Conservation (phyloP, 129 eudicot species). For the Silybum marianum region DNA sequence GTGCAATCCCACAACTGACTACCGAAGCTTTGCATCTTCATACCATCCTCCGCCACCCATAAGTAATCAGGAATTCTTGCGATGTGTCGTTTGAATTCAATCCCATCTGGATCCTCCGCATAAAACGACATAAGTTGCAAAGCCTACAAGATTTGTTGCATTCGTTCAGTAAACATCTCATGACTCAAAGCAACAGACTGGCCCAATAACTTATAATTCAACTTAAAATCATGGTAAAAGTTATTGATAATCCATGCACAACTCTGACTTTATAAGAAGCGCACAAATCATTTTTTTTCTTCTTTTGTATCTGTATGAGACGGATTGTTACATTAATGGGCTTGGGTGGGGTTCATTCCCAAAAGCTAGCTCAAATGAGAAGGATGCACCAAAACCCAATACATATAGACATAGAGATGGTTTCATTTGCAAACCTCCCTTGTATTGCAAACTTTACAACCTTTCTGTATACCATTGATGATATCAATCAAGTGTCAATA, state of each 20-base stretch:
- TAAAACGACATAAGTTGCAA: conserved; percentile 64
- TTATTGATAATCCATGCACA: too few relatives aligned
- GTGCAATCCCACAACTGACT: conserved; percentile 17
- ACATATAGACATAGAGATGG: too few relatives aligned
- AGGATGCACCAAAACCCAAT: not conserved
- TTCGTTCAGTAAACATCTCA: not conserved
- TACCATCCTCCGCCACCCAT: conserved; percentile 73
- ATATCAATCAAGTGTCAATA: too few relatives aligned
- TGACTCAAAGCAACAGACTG: not conserved
- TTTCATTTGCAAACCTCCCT: too few relatives aligned
- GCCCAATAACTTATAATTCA: not conserved
- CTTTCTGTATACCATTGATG: too few relatives aligned
- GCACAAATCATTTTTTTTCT: too few relatives aligned
- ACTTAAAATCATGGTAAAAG: not conserved
- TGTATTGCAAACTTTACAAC: too few relatives aligned
- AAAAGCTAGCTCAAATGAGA: not conserved
- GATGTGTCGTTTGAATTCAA: conserved; percentile 48
- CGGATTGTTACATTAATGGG: not conserved
- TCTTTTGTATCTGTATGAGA: too few relatives aligned
- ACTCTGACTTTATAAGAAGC: too few relatives aligned
- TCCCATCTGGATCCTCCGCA: conserved; percentile 52
- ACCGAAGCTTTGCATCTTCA: conserved; percentile 30
- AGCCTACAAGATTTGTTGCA: conserved; percentile 27
- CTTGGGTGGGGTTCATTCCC: not conserved
- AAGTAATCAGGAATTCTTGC: conserved; percentile 57